phyloP scores from a whole-genome alignment of 2,329 filamentous ascomycete species.

The Penicillium vulpinum region DNA sequence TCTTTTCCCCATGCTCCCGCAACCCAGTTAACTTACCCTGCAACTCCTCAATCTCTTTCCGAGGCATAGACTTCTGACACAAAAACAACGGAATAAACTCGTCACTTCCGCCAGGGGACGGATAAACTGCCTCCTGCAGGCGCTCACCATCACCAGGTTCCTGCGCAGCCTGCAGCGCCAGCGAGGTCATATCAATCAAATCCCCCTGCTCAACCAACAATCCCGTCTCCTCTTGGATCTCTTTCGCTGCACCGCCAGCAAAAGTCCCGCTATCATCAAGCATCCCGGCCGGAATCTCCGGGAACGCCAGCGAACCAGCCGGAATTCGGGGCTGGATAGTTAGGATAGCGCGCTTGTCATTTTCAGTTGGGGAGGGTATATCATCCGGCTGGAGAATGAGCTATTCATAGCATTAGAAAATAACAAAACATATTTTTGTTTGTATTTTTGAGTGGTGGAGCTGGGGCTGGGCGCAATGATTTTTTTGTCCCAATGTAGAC shows the following conservation, averaged over 20 bases:
- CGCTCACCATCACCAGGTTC: conserved; percentile 30
- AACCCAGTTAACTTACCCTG: conserved; percentile 57
- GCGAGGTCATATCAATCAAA: conserved; percentile 55
- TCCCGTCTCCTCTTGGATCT: conserved; percentile 59
- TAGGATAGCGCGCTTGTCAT: conserved; percentile 52
- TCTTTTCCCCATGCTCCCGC: conserved; percentile 58
- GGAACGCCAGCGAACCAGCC: conserved; percentile 55
- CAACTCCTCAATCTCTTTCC: conserved; percentile 50
- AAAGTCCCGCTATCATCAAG: conserved; percentile 57
- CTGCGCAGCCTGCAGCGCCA: conserved; percentile 41
- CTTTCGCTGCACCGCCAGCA: conserved; percentile 55
- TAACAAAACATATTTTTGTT: neutral
- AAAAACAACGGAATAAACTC: conserved; percentile 60
- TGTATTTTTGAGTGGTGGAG: neutral
- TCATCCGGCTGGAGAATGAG: conserved; percentile 58
- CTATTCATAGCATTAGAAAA: conserved; percentile 30
- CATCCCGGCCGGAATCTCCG: conserved; percentile 63
- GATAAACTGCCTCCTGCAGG: conserved; percentile 54
- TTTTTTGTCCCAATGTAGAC: neutral
- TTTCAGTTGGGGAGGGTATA: conserved; percentile 41
- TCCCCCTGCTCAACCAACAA: conserved; percentile 52
- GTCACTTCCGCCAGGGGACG: conserved; percentile 57
- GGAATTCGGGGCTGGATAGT: conserved; percentile 60
- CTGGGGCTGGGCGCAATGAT: neutral
- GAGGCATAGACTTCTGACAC: conserved; percentile 54